phyloP scores from a whole-genome alignment of 2,329 filamentous ascomycete species.

The Monosporascus sp. region DNA sequence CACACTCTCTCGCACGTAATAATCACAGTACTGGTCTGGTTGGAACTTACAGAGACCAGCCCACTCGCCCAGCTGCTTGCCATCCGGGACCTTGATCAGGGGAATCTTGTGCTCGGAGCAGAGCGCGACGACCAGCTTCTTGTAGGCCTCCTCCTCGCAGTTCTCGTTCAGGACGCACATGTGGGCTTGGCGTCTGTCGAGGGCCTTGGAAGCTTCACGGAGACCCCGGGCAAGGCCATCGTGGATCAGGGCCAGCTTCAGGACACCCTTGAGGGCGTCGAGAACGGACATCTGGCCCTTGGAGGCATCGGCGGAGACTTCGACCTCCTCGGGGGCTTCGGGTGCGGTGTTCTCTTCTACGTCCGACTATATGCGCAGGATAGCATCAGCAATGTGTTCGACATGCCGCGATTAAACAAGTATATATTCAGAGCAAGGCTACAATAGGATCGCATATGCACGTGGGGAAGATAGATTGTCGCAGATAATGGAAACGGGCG shows the following conservation, averaged over 20 bases:
- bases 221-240: constrained; percentile 98
- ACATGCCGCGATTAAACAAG: constrained; percentile 5
- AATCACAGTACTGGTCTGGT: not conserved
- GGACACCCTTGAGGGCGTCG: constrained; percentile 96
- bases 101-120: constrained; percentile 99
- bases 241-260: constrained; percentile 99
- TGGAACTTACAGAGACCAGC: constrained; percentile 89
- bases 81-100: constrained; percentile 98
- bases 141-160: constrained; percentile 99
- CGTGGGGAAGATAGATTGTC: not conserved
- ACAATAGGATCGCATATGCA: constrained; percentile 2
- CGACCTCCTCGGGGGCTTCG: constrained; percentile 83
- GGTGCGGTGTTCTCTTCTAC: constrained; percentile 97
- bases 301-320: constrained; percentile 85
- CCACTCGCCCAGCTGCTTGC: constrained; percentile 99
- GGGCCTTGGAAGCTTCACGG: constrained; percentile 96
- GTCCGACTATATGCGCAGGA: constrained; percentile 69
- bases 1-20: not conserved
- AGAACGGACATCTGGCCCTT: constrained; percentile 97
- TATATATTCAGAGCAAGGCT: constrained; percentile 5
- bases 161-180: constrained; percentile 99
- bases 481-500: not conserved
- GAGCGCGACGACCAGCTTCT: constrained; percentile 98
- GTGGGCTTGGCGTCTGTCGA: constrained; percentile 97
- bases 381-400: constrained; percentile 16